phyloP scores from a whole-genome alignment of 257 asterid genomes.

The Rehmannia glutinosa region DNA sequence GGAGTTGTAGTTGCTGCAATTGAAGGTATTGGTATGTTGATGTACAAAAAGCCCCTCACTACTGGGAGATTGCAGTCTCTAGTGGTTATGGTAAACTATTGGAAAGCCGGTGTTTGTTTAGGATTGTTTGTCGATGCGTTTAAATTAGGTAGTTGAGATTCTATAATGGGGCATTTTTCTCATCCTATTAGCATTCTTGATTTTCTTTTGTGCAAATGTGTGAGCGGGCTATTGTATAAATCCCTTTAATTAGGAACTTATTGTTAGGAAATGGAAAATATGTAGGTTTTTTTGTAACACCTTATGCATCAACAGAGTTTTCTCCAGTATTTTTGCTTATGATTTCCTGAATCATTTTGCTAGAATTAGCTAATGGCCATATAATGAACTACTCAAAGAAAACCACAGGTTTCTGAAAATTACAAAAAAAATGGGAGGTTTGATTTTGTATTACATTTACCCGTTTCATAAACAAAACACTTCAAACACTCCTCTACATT shows the following conservation, averaged over 20 bases:
- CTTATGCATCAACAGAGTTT: neutral
- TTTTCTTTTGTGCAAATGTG: neutral
- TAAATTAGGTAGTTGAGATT: conserved; percentile 82
- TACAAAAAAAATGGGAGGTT: neutral
- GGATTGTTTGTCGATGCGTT: conserved; percentile 99
- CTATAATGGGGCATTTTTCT: too few species aligned
- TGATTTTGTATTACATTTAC: too few species aligned
- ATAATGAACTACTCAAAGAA: neutral
- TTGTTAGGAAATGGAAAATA: conserved; percentile 1
- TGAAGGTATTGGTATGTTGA: conserved; percentile 94
- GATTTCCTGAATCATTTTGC: neutral
- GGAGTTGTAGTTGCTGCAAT: conserved; percentile 93
- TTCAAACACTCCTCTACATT: too few species aligned
- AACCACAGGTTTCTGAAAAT: neutral
- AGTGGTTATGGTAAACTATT: conserved; percentile 77
- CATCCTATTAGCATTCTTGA: too few species aligned
- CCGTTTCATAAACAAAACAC: too few species aligned
- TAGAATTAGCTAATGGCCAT: too few species aligned
- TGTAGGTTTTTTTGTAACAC: conserved; percentile 4
- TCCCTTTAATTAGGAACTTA: conserved; percentile 1
- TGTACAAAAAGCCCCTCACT: conserved; percentile 70
- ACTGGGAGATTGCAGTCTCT: conserved; percentile 60
- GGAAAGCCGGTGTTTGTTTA: conserved; percentile 98
- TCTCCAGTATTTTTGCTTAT: too few species aligned
- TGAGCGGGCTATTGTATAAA: conserved; percentile 6